Evolutionary conservation across 169 alveolate species (phyloP).

Genomic region (Plasmodium adleri): DNA sequence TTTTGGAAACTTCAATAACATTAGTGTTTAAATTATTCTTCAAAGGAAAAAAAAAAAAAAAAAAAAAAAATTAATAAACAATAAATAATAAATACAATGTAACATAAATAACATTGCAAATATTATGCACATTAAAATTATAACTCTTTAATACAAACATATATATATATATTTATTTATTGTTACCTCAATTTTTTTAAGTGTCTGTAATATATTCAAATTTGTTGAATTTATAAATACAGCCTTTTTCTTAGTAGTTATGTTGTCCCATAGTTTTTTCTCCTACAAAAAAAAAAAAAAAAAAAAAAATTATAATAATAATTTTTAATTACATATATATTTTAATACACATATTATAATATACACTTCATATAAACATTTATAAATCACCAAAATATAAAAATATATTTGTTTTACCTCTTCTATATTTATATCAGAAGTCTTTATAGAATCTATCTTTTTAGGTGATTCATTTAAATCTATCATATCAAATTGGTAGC

Average conservation of each 20-base stretch:
- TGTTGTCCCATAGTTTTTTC: slow-evolving; percentile 41
- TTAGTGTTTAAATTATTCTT: slow-evolving; percentile 44
- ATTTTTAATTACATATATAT: neutral
- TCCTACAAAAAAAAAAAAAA: slow-evolving; percentile 38
- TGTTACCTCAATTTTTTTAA: slow-evolving; percentile 59
- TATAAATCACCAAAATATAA: too few relatives aligned
- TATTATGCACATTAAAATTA: too few relatives aligned
- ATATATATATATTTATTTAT: too few relatives aligned
- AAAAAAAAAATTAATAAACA: slow-evolving; percentile 1
- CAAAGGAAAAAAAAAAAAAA: slow-evolving; percentile 16
- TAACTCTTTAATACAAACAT: too few relatives aligned
- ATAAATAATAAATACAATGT: neutral
- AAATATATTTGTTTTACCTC: slow-evolving; percentile 27
- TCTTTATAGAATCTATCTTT: neutral
- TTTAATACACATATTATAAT: neutral
- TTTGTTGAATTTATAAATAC: slow-evolving; percentile 40
- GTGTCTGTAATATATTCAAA: slow-evolving; percentile 64
- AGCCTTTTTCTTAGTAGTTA: slow-evolving; percentile 47
- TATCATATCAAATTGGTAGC: slow-evolving; percentile 38
- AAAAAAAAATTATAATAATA: too few relatives aligned
- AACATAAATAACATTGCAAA: neutral
- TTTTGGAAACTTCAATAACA: slow-evolving; percentile 63
- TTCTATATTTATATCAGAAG: slow-evolving; percentile 23
- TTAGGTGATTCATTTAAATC: slow-evolving; percentile 35
- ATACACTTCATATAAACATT: too few relatives aligned